Percentiles rank a stretch among this genome's conserved stretches.
phyloP scores from a whole-genome alignment of 1,284 basidiomycete species.

The Sporisorium scitamineum region DNA sequence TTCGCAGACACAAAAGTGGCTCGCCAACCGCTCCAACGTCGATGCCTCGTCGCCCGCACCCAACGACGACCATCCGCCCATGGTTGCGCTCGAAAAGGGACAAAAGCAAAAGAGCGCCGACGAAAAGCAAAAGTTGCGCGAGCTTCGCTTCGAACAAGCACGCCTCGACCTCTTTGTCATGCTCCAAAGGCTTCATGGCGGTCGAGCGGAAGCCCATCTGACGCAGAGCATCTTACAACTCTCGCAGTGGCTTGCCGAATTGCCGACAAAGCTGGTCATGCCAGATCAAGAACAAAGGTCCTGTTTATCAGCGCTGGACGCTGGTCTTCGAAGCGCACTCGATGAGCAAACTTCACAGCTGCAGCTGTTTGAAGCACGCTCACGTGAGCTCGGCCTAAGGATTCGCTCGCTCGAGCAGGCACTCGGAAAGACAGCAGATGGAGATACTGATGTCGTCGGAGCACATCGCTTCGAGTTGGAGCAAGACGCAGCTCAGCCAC shows the following conservation, averaged over 20 bases:
- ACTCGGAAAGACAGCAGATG: slow-evolving; percentile 17
- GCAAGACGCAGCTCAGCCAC: slow-evolving; percentile 1
- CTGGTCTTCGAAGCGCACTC: slow-evolving; percentile 14
- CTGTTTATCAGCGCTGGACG: slow-evolving; percentile 7
- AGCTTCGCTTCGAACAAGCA: slow-evolving; percentile 53
- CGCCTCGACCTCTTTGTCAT: slow-evolving; percentile 46
- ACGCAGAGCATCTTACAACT: slow-evolving; percentile 35
- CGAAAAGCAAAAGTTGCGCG: slow-evolving; percentile 58
- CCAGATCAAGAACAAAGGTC: background rate
- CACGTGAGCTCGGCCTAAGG: slow-evolving; percentile 19
- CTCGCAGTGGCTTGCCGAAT: slow-evolving; percentile 35
- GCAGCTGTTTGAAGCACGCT: slow-evolving; percentile 14
- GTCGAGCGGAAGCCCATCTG: slow-evolving; percentile 47
- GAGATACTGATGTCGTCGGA: slow-evolving; percentile 15
- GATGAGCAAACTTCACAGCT: slow-evolving; percentile 12
- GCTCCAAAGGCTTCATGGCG: slow-evolving; percentile 46
- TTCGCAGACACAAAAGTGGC: slow-evolving; percentile 62
- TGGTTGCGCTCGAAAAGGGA: slow-evolving; percentile 8
- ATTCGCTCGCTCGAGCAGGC: slow-evolving; percentile 19
- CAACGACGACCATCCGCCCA: slow-evolving; percentile 2
- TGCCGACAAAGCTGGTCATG: slow-evolving; percentile 13
- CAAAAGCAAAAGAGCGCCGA: slow-evolving; percentile 48
- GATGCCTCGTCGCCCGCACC: background rate
- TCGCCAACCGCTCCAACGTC: slow-evolving; percentile 32
- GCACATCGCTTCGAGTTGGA: slow-evolving; percentile 21